Percentiles rank a stretch among this genome's conserved stretches.
phyloP scores from a whole-genome alignment of 2,329 filamentous ascomycete genomes.

The Neonectria ditissima region DNA sequence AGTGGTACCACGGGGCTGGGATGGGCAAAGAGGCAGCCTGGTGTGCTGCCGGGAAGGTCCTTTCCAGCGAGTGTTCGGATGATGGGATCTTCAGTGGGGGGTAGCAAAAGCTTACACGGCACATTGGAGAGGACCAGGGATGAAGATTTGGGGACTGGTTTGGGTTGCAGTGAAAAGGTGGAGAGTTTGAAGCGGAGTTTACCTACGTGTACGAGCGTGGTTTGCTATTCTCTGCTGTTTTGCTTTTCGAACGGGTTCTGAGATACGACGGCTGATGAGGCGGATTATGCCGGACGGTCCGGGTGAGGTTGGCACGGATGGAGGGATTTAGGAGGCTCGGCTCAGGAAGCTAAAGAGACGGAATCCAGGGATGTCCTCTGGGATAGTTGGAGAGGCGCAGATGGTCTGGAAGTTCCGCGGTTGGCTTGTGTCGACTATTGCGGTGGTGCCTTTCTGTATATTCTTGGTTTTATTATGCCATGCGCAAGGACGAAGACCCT shows the following conservation, averaged over 20 bases:
- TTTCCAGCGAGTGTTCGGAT: not conserved
- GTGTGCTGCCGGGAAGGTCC: not conserved
- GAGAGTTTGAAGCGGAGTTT: not conserved
- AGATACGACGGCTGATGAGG: not conserved
- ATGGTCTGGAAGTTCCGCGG: not conserved
- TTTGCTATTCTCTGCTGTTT: constrained; percentile 1
- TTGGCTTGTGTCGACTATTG: not conserved
- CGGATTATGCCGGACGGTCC: constrained; percentile 14
- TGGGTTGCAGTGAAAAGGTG: not conserved
- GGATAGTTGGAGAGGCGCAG: not conserved
- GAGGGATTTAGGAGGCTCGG: not conserved
- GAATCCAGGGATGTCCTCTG: not conserved
- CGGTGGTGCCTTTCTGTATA: not conserved
- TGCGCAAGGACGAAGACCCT: not conserved
- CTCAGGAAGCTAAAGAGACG: constrained; percentile 2
- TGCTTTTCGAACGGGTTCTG: not conserved
- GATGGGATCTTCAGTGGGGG: not conserved
- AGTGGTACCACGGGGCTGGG: constrained; percentile 35
- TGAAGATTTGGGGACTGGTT: not conserved
- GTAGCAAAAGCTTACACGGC: not conserved
- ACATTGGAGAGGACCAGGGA: not conserved
- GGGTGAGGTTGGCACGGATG: constrained; percentile 6
- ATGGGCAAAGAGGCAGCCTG: constrained; percentile 3
- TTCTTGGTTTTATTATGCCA: not conserved
- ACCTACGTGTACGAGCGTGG: not conserved